Percentiles rank a stretch among this genome's conserved stretches.
phyloP scores from a whole-genome alignment of 1,284 basidiomycete genomes.

The Thelephora terrestris region DNA sequence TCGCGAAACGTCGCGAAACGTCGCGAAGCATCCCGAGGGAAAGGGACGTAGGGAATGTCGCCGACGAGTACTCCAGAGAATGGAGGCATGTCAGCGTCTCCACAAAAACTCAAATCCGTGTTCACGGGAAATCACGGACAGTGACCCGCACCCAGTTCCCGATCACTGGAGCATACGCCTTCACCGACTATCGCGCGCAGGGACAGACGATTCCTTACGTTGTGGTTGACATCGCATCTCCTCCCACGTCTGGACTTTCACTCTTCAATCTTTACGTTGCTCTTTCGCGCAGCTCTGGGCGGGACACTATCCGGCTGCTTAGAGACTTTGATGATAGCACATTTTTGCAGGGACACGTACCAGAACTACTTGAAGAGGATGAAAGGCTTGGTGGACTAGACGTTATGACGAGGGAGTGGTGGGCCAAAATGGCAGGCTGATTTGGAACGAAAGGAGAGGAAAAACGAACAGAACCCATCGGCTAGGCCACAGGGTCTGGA shows the following conservation, averaged over 20 bases:
- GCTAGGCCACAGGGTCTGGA: too few species aligned
- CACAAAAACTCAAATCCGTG: slow-evolving; percentile 1
- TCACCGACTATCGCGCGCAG: slow-evolving; percentile 25
- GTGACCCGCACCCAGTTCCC: slow-evolving; percentile 16
- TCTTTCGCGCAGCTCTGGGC: slow-evolving; percentile 21
- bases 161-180: slow-evolving; percentile 22
- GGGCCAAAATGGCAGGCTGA: not conserved
- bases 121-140: not conserved
- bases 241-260: slow-evolving; percentile 17
- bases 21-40: too few species aligned
- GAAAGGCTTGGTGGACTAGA: slow-evolving; percentile 3
- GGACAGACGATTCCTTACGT: slow-evolving; percentile 22
- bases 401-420: not conserved
- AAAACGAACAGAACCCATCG: too few species aligned
- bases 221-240: slow-evolving; percentile 21
- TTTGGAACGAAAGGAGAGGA: too few species aligned
- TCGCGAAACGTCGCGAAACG: too few species aligned
- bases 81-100: too few species aligned
- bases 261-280: slow-evolving; percentile 26
- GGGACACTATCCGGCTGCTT: slow-evolving; percentile 19
- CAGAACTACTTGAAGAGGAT: slow-evolving; percentile 5
- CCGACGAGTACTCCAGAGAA: too few species aligned
- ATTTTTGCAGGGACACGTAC: not conserved
- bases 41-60: too few species aligned
- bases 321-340: slow-evolving; percentile 7